phyloP scores from a whole-genome alignment of 495 filamentous ascomycete genomes.

The Penicillium pancosmium region DNA sequence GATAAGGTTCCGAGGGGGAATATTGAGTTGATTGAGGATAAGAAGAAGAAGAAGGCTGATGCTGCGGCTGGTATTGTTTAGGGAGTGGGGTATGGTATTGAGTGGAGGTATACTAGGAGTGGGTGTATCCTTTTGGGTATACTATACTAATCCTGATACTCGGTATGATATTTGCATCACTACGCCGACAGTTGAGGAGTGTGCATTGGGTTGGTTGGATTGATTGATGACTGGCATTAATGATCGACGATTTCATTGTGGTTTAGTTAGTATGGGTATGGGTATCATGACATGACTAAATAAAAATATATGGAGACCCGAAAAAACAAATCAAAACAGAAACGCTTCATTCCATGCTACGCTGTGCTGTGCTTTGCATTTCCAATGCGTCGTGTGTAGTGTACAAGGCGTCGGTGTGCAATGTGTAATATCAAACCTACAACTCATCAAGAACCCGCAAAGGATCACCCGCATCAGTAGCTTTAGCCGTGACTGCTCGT shows the following conservation, averaged over 20 bases:
- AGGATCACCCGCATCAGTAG: slow-evolving; percentile 27
- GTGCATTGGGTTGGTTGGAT: too few relatives aligned
- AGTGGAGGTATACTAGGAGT: too few relatives aligned
- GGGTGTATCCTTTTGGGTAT: too few relatives aligned
- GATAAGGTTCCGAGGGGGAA: slow-evolving; percentile 87
- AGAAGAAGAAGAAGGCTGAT: slow-evolving; percentile 68
- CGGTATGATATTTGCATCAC: too few relatives aligned
- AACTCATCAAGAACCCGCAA: slow-evolving; percentile 40
- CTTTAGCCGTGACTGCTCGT: slow-evolving; percentile 3
- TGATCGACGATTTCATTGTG: neutral
- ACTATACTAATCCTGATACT: too few relatives aligned
- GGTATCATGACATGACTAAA: slow-evolving; percentile 25
- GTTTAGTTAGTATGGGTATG: neutral
- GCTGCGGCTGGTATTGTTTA: slow-evolving; percentile 3
- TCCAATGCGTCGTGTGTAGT: too few relatives aligned
- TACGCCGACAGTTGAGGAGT: neutral
- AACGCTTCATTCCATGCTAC: too few relatives aligned
- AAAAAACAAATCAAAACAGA: too few relatives aligned
- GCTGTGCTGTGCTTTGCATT: too few relatives aligned
- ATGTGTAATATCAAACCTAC: slow-evolving; percentile 9
- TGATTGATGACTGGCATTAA: too few relatives aligned
- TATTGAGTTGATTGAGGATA: slow-evolving; percentile 90
- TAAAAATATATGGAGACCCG: neutral
- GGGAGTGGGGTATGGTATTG: too few relatives aligned
- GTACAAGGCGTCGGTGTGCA: too few relatives aligned